Percentiles rank a stretch among this genome's conserved stretches.
Conservation (phyloP, 345 rosid species). For the Euclidium syriacum region DNA sequence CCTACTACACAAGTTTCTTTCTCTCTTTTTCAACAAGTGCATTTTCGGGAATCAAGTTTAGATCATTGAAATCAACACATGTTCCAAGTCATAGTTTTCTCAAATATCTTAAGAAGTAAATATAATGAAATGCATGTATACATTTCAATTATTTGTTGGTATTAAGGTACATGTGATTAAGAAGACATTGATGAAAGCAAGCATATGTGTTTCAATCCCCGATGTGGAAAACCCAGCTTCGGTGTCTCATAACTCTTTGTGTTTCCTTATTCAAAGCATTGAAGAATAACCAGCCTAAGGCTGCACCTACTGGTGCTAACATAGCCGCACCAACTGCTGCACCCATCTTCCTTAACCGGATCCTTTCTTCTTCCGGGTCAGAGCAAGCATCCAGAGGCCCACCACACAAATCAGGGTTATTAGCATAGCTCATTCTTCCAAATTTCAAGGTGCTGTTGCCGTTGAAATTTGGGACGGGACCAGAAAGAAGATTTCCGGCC, state of each 20-base stretch:
- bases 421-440: conserved; percentile 29
- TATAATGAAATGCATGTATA: no score
- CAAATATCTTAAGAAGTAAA: neutral
- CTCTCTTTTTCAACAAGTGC: no score
- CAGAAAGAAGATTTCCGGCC: conserved; percentile 47
- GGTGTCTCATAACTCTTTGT: neutral
- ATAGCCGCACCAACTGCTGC: conserved; percentile 49
- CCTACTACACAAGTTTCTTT: no score
- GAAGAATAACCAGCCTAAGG: conserved; percentile 9
- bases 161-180: neutral
- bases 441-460: neutral
- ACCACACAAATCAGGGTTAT: conserved; percentile 66
- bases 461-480: conserved; percentile 32
- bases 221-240: neutral
- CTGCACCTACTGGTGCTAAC: conserved; percentile 8
- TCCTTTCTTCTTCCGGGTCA: neutral
- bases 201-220: neutral
- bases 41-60: no score
- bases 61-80: no score
- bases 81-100: neutral
- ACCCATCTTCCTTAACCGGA: conserved; percentile 39
- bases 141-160: neutral
- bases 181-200: neutral
- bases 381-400: conserved; percentile 38
- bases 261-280: neutral